Percentiles rank a stretch among this genome's conserved stretches.
phyloP scores from a whole-genome alignment of 345 rosid species.

The Viola odorata region DNA sequence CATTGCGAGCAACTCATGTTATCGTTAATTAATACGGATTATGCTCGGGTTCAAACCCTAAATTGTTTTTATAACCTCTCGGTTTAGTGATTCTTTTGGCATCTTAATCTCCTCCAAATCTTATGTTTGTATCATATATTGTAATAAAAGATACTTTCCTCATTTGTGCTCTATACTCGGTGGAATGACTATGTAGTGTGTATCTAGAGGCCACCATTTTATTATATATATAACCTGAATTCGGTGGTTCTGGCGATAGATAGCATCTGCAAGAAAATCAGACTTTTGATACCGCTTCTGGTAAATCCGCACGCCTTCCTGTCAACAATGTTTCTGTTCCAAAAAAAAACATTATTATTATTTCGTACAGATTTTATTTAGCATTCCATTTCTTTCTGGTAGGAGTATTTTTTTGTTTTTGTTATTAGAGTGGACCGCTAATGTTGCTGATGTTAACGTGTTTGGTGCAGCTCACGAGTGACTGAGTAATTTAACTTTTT shows the following conservation, averaged over 20 bases:
- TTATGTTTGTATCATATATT: conserved; percentile 6
- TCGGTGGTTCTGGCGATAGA: no score
- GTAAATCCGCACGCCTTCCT: no score
- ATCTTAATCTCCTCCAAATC: conserved; percentile 46
- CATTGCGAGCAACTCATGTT: conserved; percentile 3
- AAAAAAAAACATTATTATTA: no score
- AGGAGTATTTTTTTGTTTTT: no score
- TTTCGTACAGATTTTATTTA: no score
- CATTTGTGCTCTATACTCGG: conserved; percentile 13
- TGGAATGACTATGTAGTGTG: no score
- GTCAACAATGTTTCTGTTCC: no score
- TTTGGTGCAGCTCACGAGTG: conserved; percentile 23
- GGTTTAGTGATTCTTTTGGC: conserved; percentile 18
- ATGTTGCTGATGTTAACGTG: conserved; percentile 20
- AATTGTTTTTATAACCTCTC: conserved; percentile 7
- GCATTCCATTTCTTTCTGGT: no score
- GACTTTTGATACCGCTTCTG: no score
- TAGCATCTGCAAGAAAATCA: no score
- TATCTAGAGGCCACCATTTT: conserved; percentile 14
- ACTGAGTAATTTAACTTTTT: not conserved
- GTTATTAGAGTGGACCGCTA: no score
- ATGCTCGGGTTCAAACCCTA: conserved; percentile 13
- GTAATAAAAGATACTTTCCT: conserved; percentile 16
- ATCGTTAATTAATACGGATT: conserved; percentile 21
- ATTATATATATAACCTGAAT: not conserved